Evolutionary conservation across 768 basidiomycete genomes (phyloP), one percentile per base, ranked within the genome.

Genomic region (Postia placenta): DNA sequence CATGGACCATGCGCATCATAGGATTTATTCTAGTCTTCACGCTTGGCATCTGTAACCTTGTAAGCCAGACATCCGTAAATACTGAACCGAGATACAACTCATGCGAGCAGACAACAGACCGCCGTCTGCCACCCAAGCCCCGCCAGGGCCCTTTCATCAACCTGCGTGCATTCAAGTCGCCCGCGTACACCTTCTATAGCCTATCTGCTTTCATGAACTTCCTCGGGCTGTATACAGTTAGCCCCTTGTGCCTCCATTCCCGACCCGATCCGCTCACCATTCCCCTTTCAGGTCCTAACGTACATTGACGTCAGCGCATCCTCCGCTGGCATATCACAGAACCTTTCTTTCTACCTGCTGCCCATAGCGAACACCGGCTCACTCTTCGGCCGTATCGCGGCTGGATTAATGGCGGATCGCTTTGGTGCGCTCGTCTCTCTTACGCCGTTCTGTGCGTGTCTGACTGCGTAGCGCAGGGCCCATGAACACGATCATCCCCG

Each of bases 1-100:
- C 70, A 53, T 90, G 87, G 87, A 85, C 87, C 0, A 78, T 85
- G 73, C 73, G 87, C 11, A 76, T 83, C 26, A 64, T 87, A 37
- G 86, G 79, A 2, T 80, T 87, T 52, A 76, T 87, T 7, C 61
- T 87, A 0, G 52, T 84, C 1, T 52, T 72, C 12, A 60, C 74
- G 1, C 69, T 87, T 7, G 25, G 24, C 11, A 17, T 50, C 24
- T 49, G 53, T 28, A 56, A 63, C 17, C 45, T 70, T 19, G 51
- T 58, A 51, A 14, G 57, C 51, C 6, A 20, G 4, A 5, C n/a
- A n/a, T n/a, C n/a, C n/a, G n/a, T n/a, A n/a, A n/a, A n/a, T n/a
- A n/a, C n/a, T n/a, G n/a, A n/a, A n/a, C n/a, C n/a, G n/a, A n/a
- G n/a, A n/a, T n/a, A n/a, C n/a, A n/a, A n/a, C 53, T 50, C 47